phyloP scores from a whole-genome alignment of 371 early-diverging fungal genomes.

The Mucor indicus region DNA sequence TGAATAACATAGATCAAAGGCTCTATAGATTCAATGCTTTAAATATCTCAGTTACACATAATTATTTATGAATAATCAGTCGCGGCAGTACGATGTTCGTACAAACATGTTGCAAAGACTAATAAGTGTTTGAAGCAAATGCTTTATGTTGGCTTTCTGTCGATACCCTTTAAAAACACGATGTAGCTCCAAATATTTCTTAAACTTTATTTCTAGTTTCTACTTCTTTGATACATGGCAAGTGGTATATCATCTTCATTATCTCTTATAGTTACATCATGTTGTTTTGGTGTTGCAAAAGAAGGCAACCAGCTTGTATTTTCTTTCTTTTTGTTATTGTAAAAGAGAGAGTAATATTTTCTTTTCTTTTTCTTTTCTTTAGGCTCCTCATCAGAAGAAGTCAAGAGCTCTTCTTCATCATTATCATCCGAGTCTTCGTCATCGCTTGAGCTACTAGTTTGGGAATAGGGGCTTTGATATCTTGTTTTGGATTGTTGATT shows the following conservation, averaged over 20 bases:
- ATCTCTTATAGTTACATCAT: background rate
- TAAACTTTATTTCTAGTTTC: too few species aligned
- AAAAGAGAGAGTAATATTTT: slow-evolving; percentile 8
- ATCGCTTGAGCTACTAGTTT: background rate
- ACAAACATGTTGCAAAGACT: too few species aligned
- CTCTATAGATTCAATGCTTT: too few species aligned
- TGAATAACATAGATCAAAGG: too few species aligned
- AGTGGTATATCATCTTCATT: slow-evolving; percentile 25
- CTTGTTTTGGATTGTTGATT: background rate
- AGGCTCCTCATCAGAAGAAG: background rate
- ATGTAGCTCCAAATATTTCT: too few species aligned
- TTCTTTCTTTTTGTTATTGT: slow-evolving; percentile 1
- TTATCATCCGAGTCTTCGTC: background rate
- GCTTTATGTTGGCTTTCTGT: too few species aligned
- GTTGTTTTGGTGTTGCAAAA: slow-evolving; percentile 1
- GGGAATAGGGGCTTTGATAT: background rate
- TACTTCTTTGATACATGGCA: slow-evolving; percentile 19
- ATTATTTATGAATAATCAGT: too few species aligned
- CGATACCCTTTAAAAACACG: too few species aligned
- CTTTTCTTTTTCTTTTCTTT: slow-evolving; percentile 1
- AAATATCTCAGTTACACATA: too few species aligned
- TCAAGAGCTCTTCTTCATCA: background rate
- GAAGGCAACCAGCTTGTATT: slow-evolving; percentile 3
- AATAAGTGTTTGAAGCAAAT: too few species aligned
- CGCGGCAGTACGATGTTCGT: too few species aligned